A percentile compares a stretch with the other conserved stretches of the same genome.
Evolutionary conservation across 2,329 filamentous ascomycete genomes (phyloP).

Genomic region (Pyrenophora teres): DNA sequence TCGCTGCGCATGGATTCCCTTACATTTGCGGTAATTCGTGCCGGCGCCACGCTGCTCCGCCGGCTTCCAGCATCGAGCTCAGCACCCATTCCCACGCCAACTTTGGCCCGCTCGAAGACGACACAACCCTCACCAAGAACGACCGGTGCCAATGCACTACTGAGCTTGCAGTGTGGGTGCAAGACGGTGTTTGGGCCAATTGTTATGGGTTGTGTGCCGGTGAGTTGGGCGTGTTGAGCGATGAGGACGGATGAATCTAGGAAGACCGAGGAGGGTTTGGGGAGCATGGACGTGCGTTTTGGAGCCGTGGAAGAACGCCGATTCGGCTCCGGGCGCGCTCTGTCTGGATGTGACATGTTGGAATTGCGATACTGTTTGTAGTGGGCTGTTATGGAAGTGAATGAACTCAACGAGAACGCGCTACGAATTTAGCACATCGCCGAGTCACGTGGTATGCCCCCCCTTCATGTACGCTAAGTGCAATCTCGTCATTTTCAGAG

Average conservation of each 20-base stretch:
- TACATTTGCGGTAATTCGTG: conserved; percentile 12
- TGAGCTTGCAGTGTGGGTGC: conserved; percentile 74
- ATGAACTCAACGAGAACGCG: conserved; percentile 2
- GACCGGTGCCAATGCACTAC: conserved; percentile 50
- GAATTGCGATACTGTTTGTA: neutral
- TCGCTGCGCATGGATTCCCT: conserved; percentile 28
- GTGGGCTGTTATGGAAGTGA: neutral
- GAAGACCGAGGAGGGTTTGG: conserved; percentile 44
- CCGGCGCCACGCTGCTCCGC: conserved; percentile 17
- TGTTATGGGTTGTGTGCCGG: conserved; percentile 77
- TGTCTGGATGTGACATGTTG: conserved; percentile 27
- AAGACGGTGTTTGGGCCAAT: conserved; percentile 78
- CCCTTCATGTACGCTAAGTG: neutral
- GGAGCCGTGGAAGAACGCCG: conserved; percentile 39
- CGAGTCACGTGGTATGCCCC: conserved; percentile 6
- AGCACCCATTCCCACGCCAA: conserved; percentile 44
- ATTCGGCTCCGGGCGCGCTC: conserved; percentile 26
- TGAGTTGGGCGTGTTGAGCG: conserved; percentile 55
- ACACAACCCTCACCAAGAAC: conserved; percentile 64
- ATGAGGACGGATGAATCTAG: conserved; percentile 56
- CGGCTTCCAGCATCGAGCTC: conserved; percentile 21
- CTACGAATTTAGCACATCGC: conserved; percentile 11
- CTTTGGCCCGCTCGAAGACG: conserved; percentile 67
- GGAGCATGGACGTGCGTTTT: conserved; percentile 46
- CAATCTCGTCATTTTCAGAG: neutral